Percentiles rank a stretch among this genome's conserved stretches.
Evolutionary conservation across 2,329 filamentous ascomycete species (phyloP).

Genomic region (Ophiostoma perfectum): DNA sequence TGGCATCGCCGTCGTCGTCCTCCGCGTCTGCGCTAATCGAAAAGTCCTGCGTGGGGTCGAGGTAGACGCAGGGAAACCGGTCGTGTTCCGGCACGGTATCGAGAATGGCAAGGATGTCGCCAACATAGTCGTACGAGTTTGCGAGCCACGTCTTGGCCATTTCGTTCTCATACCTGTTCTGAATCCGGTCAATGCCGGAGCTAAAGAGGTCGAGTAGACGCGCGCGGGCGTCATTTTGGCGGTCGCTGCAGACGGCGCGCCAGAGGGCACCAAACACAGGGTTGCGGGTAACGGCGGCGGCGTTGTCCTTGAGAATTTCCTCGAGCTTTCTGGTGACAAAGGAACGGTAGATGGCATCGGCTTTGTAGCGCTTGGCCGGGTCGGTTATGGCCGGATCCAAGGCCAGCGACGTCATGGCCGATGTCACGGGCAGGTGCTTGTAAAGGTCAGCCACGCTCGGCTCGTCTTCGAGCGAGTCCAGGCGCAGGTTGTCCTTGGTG

Average conservation of each 20-base stretch:
- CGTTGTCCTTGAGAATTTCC: slow-evolving; percentile 41
- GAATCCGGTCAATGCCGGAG: slow-evolving; percentile 36
- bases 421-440: slow-evolving; percentile 20
- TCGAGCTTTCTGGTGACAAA: slow-evolving; percentile 38
- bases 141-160: slow-evolving; percentile 46
- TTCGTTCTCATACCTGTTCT: slow-evolving; percentile 32
- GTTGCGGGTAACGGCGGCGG: slow-evolving; percentile 43
- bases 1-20: slow-evolving; percentile 25
- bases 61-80: slow-evolving; percentile 44
- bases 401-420: slow-evolving; percentile 27
- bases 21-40: not conserved
- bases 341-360: slow-evolving; percentile 36
- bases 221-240: slow-evolving; percentile 38
- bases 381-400: slow-evolving; percentile 30
- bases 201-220: slow-evolving; percentile 41
- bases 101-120: slow-evolving; percentile 40
- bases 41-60: slow-evolving; percentile 45
- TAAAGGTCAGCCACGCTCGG: not conserved
- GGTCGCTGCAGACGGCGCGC: slow-evolving; percentile 46
- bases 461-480: not conserved
- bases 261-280: slow-evolving; percentile 48
- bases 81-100: slow-evolving; percentile 35
- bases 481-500: not conserved
- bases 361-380: slow-evolving; percentile 39
- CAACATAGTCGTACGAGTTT: slow-evolving; percentile 46